Percentiles rank a stretch among this genome's conserved stretches.
These are phyloP conservation scores for Hyaloscypha bicolor DNA, from an alignment of 495 filamentous ascomycete genomes.

Conservation along the genomic window DNA sequence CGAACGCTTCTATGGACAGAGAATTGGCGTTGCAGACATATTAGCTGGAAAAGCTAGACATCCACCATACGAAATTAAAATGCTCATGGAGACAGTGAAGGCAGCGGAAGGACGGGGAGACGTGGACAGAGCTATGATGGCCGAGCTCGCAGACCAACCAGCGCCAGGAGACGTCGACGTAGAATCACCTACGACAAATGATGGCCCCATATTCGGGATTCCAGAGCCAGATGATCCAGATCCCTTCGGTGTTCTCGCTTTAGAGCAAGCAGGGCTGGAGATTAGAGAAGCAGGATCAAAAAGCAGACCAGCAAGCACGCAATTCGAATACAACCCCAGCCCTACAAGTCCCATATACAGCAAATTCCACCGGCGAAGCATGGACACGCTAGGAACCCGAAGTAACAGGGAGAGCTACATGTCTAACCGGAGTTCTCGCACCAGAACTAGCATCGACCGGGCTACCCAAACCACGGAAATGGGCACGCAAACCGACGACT, in stretches of 20 bases:
- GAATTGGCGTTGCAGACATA: slow-evolving; percentile 76
- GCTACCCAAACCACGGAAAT: slow-evolving; percentile 63
- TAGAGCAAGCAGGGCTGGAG: slow-evolving; percentile 82
- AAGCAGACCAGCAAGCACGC: slow-evolving; percentile 65
- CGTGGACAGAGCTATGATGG: slow-evolving; percentile 61
- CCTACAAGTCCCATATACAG: slow-evolving; percentile 75
- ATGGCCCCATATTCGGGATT: slow-evolving; percentile 63
- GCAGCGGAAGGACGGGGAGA: slow-evolving; percentile 79
- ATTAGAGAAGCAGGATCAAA: slow-evolving; percentile 83
- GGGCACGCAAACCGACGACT: slow-evolving; percentile 52
- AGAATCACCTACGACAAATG: slow-evolving; percentile 43
- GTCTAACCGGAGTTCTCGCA: slow-evolving; percentile 43
- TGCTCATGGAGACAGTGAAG: slow-evolving; percentile 78
- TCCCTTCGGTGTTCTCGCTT: slow-evolving; percentile 82
- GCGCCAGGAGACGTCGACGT: slow-evolving; percentile 76
- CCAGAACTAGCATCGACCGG: slow-evolving; percentile 55
- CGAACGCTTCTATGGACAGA: slow-evolving; percentile 78
- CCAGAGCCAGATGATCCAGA: slow-evolving; percentile 80
- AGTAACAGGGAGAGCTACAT: slow-evolving; percentile 71
- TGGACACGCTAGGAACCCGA: slow-evolving; percentile 59
- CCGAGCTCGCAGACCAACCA: slow-evolving; percentile 53
- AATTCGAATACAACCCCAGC: slow-evolving; percentile 79
- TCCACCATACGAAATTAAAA: slow-evolving; percentile 63
- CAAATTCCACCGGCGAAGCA: slow-evolving; percentile 67
- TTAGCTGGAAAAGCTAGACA: slow-evolving; percentile 76